Evolutionary conservation across 2,329 filamentous ascomycete species (phyloP).

Genomic region (Sporothrix inflata): DNA sequence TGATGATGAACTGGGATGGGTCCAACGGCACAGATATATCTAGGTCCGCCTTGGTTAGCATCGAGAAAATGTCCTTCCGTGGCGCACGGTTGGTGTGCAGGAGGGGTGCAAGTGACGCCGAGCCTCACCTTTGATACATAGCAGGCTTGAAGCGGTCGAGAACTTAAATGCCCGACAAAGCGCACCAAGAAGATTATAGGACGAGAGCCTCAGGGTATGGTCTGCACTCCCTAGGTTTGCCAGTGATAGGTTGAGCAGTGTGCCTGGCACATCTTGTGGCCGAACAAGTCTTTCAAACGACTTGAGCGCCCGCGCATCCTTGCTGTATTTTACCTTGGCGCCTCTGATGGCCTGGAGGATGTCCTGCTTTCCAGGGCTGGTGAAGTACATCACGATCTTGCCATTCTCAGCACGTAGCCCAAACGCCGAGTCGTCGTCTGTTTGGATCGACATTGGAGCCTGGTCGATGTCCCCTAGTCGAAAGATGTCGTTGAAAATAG

Average conservation of each 20-base stretch:
- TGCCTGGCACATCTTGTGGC: constrained; percentile 72
- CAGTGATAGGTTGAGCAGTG: constrained; percentile 67
- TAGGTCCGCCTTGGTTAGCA: constrained; percentile 38
- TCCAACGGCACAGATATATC: constrained; percentile 67
- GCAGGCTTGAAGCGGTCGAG: constrained; percentile 61
- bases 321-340: constrained; percentile 66
- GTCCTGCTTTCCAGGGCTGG: constrained; percentile 65
- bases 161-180: constrained; percentile 71
- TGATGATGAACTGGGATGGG: constrained; percentile 65
- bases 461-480: constrained; percentile 69
- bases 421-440: constrained; percentile 69
- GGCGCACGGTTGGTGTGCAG: no score
- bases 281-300: constrained; percentile 67
- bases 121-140: constrained; percentile 62
- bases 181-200: constrained; percentile 69
- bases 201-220: constrained; percentile 62
- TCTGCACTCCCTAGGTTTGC: constrained; percentile 68
- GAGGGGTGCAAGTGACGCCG: not conserved
- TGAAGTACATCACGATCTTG: constrained; percentile 73
- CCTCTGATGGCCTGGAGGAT: constrained; percentile 65
- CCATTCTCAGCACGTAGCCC: constrained; percentile 69
- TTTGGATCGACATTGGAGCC: constrained; percentile 64
- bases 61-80: not conserved
- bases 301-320: constrained; percentile 63
- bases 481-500: constrained; percentile 72